These are phyloP conservation scores for Fremontodendron californicum DNA, from an alignment of 345 rosid species.

Conservation along the genomic window DNA sequence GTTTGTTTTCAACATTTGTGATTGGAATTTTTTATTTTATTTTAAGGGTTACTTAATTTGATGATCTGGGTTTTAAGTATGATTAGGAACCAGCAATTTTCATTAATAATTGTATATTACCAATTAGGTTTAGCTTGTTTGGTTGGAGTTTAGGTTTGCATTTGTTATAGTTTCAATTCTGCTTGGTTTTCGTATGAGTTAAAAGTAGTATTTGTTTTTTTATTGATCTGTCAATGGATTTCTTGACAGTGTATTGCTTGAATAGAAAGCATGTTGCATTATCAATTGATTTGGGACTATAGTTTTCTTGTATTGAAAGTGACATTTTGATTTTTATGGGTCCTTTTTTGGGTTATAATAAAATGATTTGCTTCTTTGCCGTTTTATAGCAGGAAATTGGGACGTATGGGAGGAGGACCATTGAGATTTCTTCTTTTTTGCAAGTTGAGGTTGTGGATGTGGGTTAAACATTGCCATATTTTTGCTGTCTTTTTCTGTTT, in stretches of 20 bases:
- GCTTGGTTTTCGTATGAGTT: conserved; percentile 20
- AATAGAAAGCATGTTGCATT: conserved; percentile 31
- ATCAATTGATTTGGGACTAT: conserved; percentile 21
- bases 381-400: conserved; percentile 11
- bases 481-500: conserved; percentile 45
- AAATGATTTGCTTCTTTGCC: conserved; percentile 21
- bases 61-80: background rate
- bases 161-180: background rate
- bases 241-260: conserved; percentile 20
- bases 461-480: conserved; percentile 40
- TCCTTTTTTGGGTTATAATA: conserved; percentile 13
- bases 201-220: background rate
- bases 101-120: conserved; percentile 12
- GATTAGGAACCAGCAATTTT: conserved; percentile 8
- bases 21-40: conserved; percentile 17
- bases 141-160: background rate
- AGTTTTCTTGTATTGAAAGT: conserved; percentile 28
- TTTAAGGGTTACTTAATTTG: background rate
- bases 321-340: conserved; percentile 30
- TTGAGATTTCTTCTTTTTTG: conserved; percentile 20
- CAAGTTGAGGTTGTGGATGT: conserved; percentile 64
- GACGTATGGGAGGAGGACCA: conserved; percentile 26
- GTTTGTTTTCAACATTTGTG: conserved; percentile 25
- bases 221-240: conserved; percentile 8
- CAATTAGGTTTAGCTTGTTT: conserved; percentile 14